Evolutionary conservation across 129 eudicot genomes (phyloP).

Genomic region (Artemisia tridentata): DNA sequence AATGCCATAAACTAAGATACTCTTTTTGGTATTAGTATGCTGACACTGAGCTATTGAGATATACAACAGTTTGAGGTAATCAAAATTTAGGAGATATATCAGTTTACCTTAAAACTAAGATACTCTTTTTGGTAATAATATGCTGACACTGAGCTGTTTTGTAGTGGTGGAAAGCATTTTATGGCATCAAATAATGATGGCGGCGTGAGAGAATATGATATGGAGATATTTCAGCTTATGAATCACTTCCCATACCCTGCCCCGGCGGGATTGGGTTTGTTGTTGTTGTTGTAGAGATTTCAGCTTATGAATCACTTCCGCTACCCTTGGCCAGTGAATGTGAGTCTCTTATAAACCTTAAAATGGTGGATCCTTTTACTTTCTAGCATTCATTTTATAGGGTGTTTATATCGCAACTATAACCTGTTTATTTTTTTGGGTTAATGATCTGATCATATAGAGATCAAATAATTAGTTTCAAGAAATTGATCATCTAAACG

Average conservation of each 20-base stretch:
- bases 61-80: conserved; percentile 60
- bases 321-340: conserved; percentile 79
- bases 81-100: neutral
- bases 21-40: no score
- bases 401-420: neutral
- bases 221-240: no score
- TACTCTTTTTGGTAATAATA: neutral
- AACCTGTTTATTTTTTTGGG: neutral
- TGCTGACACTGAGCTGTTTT: conserved; percentile 6
- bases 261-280: no score
- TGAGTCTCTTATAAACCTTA: no score
- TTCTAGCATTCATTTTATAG: no score
- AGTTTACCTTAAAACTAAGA: neutral
- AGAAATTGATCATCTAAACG: no score
- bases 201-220: conserved; percentile 79
- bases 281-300: no score
- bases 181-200: conserved; percentile 85
- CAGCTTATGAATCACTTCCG: conserved; percentile 69
- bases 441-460: neutral
- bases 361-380: no score
- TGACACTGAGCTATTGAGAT: conserved; percentile 93
- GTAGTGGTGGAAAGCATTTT: conserved; percentile 72
- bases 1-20: conserved; percentile 83
- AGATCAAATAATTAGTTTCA: no score
- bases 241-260: no score